Conservation (phyloP, 805 yeast genomes). For the Wickerhamomyces sydowiorum region DNA sequence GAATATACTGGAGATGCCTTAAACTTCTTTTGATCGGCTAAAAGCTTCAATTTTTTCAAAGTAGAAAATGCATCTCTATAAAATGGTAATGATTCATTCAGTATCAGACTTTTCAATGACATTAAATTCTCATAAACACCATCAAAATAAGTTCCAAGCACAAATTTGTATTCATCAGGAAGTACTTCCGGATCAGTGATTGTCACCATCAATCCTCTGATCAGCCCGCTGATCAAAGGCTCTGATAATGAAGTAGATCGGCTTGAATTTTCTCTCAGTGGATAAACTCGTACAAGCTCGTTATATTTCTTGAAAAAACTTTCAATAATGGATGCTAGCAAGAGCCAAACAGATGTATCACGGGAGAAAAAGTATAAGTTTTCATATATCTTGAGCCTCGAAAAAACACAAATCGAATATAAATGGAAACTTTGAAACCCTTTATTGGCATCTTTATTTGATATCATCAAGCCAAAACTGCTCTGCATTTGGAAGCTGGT, state of each 20-base stretch:
- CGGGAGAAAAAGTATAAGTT: conserved; percentile 10
- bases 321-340: conserved; percentile 18
- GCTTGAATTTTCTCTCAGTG: conserved; percentile 7
- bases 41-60: conserved; percentile 1
- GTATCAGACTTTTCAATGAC: conserved; percentile 4
- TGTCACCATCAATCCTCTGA: conserved; percentile 7
- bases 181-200: conserved; percentile 9
- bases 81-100: conserved; percentile 15
- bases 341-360: conserved; percentile 14
- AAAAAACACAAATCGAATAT: conserved; percentile 9
- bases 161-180: conserved; percentile 9
- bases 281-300: conserved; percentile 10
- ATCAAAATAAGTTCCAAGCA: conserved; percentile 9
- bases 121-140: conserved; percentile 7
- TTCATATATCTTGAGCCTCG: conserved; percentile 13
- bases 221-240: conserved; percentile 8
- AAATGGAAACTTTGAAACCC: conserved; percentile 16
- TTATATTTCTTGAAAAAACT: conserved; percentile 15
- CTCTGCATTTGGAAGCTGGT: conserved; percentile 12
- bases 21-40: no score
- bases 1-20: no score
- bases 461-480: conserved; percentile 8
- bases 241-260: conserved; percentile 12
- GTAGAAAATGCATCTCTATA: conserved; percentile 11
- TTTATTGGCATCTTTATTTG: conserved; percentile 9